Evolutionary conservation across 108 stramenopile species (phyloP).

Genomic region (Schizochytrium sp.): DNA sequence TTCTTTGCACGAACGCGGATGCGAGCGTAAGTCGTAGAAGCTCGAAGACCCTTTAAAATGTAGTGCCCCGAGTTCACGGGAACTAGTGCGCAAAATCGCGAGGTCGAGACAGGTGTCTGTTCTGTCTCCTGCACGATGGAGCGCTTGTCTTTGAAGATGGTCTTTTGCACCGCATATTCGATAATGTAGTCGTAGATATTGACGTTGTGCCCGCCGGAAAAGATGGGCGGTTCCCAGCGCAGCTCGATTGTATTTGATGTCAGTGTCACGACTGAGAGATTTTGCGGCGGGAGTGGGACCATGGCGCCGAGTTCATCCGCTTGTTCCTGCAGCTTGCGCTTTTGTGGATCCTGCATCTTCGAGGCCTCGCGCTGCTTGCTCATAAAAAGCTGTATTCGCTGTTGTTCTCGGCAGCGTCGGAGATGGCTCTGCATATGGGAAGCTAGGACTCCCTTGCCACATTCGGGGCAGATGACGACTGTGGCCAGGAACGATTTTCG

Average conservation of each 20-base stretch:
- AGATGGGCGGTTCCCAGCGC: background rate
- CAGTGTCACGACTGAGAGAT: background rate
- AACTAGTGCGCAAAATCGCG: background rate
- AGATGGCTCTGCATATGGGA: background rate
- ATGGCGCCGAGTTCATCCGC: background rate
- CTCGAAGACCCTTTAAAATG: background rate
- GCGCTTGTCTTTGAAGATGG: background rate
- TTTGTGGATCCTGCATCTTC: background rate
- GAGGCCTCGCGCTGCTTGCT: background rate
- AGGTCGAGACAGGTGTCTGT: background rate
- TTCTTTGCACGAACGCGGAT: background rate
- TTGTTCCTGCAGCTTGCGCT: background rate
- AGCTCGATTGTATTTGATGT: background rate
- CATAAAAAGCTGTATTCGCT: background rate
- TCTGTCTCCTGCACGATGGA: background rate
- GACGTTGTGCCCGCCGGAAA: background rate
- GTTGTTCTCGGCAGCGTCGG: background rate
- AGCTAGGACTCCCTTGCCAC: background rate
- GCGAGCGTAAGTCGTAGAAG: background rate
- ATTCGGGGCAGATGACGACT: background rate
- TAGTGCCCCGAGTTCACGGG: background rate
- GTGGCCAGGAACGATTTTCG: background rate
- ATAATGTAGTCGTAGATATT: background rate
- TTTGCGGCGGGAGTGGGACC: background rate
- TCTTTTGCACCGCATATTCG: background rate